Evolutionary conservation across 2,329 filamentous ascomycete genomes (phyloP).

Genomic region (Colletotrichum sp.): DNA sequence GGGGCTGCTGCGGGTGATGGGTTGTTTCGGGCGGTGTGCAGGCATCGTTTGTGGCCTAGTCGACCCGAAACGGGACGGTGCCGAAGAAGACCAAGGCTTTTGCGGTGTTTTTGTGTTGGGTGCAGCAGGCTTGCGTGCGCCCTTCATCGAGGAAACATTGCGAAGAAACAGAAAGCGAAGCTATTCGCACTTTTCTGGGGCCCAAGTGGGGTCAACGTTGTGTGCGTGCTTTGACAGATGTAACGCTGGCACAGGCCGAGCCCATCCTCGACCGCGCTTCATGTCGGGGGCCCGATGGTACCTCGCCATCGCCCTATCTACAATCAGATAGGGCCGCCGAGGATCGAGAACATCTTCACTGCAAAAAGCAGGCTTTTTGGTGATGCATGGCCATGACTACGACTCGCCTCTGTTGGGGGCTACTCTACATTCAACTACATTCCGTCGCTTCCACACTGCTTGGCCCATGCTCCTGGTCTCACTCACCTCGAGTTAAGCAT

Average conservation of each 20-base stretch:
- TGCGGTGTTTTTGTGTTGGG: background rate
- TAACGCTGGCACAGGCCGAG: constrained; percentile 6
- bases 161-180: background rate
- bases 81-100: background rate
- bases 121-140: background rate
- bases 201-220: background rate
- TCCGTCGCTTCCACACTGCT: background rate
- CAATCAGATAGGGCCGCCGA: background rate
- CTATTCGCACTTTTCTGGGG: constrained; percentile 12
- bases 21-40: background rate
- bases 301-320: background rate
- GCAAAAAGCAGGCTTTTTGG: background rate
- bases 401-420: background rate
- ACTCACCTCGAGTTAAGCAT: background rate
- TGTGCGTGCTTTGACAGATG: background rate
- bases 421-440: background rate
- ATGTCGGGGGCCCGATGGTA: background rate
- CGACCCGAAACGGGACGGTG: background rate
- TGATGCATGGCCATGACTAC: background rate
- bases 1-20: background rate
- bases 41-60: background rate
- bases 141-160: background rate
- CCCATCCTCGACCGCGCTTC: background rate
- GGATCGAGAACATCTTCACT: background rate
- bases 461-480: background rate